Base-by-base conservation (phyloP, 78 protist species). In the Ministeria vibrans region DNA sequence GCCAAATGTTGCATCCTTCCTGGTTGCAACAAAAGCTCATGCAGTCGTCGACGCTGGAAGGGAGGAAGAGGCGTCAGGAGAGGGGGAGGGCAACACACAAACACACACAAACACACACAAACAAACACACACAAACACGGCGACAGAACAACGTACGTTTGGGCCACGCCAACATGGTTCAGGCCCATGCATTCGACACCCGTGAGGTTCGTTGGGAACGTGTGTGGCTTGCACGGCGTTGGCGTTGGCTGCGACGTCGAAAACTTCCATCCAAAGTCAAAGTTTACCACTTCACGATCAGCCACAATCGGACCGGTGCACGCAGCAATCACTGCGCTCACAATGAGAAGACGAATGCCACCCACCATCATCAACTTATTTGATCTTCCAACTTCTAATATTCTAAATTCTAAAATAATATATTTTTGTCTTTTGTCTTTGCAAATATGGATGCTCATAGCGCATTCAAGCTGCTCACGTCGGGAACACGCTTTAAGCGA, bases 101-200 rank as follows among this genome's bases (percentile, higher is more conserved):
- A 13, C 70, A 11, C 22, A 9, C 70, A n/a, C 18, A 63, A 25
- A 22, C 70, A 22, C 13, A 11, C 39, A 25, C 70, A n/a, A 30
- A 7, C 70, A 51, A 51, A 51, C 11, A 51, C 11, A 51, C 59
- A 51, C 11, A 51, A 11, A 18, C 11, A 20, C n/a, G 13, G 70
- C 18, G 70, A 11, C 25, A 63, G 70, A n/a, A 25, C 42, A 25
- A 25, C 13, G 13, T 11, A 13, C 70, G 23, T 11, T 63, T 9
- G 32, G 42, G 23, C 70, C 70, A 27, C 42, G 22, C 38, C 59
- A 51, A 25, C 23, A 63, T 13, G 38, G 38, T 11, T 63, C 70
- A 63, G 70, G 70, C 70, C 70, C 38, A 63, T 63, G 70, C 70
- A 63, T 9, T 63, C 38, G 22, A 63, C 9, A 22, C 22, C 70